Evolutionary conservation across 306 rosid species (phyloP), one percentile per base, ranked within the genome.

Genomic region (Cotoneaster glaucophyllus): DNA sequence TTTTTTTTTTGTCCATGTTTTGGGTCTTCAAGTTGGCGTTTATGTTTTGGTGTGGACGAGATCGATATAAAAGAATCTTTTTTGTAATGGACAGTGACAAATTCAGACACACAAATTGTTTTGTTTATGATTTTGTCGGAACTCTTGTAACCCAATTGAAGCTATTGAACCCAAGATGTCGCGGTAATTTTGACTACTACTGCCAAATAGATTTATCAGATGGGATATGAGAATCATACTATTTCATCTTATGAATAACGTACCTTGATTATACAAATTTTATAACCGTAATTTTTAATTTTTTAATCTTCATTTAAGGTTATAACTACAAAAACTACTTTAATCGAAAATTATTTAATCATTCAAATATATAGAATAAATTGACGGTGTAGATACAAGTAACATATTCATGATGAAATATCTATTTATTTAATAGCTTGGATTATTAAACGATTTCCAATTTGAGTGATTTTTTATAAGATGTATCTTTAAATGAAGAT

Each of bases 251-350:
- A 31, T 31, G 6, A 32, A 13, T 45, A 45, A 45, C 0, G 6
- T 45, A 43, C 3, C 17, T 21, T 56, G 13, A 7, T 1, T 11
- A 9, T n/a, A n/a, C 0, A 56, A 21, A n/a, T 0, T 19, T 56
- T 5, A 8, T 22, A 19, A 56, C 0, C 0, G 5, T 3, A n/a
- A 56, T 1, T 10, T 56, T 56, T 0, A 56, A 0, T 1, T 3
- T 56, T 56, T 56, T 7, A 9, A 56, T 56, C 14, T 19, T 56
- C 1, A 8, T 8, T 56, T n/a, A 54, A 54, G 12, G 8, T 21
- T 37, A 7, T 2, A 2, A 37, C 1, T 37, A 2, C 4, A n/a
- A 53, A 54, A 54, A n/a, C 3, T 22, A 21, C 7, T n/a, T 54
- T 0, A 21, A 54, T 54, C 0, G 1, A 15, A 54, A 18, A 21